Base-by-base conservation (phyloP, 495 filamentous ascomycete species). In the Penicillium nucicola region DNA sequence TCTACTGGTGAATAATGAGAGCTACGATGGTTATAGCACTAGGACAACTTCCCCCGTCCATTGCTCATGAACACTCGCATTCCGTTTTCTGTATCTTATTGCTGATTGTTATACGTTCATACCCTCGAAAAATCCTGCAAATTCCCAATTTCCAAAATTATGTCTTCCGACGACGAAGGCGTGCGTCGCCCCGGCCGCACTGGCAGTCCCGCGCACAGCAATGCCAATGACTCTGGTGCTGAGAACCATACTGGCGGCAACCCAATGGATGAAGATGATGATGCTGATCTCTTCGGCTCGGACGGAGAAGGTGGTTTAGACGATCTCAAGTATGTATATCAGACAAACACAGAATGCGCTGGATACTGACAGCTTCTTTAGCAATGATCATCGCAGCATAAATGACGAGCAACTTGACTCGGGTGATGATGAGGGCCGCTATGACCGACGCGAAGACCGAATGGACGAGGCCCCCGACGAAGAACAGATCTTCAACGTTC, bases 371-470 rank as follows among this genome's bases (percentile, higher is more conserved):
- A 53, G 12, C 34, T 33, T 30, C n/a, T 55, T 69, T 50, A 85
- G 81, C 59, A 67, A 60, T 45, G 62, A 57, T n/a, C 59, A 68
- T 52, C 82, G 81, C 44, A 75, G 74, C 47, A 69, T 89, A 13
- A 80, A 86, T 48, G 89, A 95, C 61, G 78, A 82, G 38, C 89
- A 90, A 20, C 71, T 95, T 1, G 88, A 85, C 50, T 96, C 90
- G 9, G 90, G 85, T n/a, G 84, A 86, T 54, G 88, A 90, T 56
- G 75, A 81, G 50, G 80, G 70, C 40, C 72, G 82, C 34, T 62
- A 65, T 50, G 83, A 86, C 61, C 76, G 80, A 9, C 53, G 57
- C 13, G 64, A 57, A 41, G 69, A 76, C 39, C 68, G 57, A 36
- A 73, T 75, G 52, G 77, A 82, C n/a, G 77, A 78, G 60, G 65